Evolutionary conservation across 805 yeast genomes (phyloP).

Genomic region (Metschnikowia lachancei): DNA sequence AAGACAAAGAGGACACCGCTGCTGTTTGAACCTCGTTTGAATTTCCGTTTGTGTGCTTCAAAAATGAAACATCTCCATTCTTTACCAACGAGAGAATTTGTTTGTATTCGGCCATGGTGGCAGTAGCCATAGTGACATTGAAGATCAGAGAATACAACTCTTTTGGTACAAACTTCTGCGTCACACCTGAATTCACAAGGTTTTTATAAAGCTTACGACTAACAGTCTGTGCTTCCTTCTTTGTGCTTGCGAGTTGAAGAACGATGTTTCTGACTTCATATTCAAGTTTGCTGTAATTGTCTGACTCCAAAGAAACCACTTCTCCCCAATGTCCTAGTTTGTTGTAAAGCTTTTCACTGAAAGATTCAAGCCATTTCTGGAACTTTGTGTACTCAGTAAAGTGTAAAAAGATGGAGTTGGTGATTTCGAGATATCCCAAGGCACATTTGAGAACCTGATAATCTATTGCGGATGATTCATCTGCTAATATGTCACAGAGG

Average conservation of each 20-base stretch:
- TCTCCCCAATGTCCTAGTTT: conserved; percentile 32
- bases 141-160: conserved; percentile 48
- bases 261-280: conserved; percentile 43
- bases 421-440: conserved; percentile 33
- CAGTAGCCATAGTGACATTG: conserved; percentile 38
- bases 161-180: conserved; percentile 47
- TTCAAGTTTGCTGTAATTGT: conserved; percentile 33
- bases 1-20: conserved; percentile 57
- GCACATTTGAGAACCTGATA: conserved; percentile 36
- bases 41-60: conserved; percentile 35
- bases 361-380: conserved; percentile 23
- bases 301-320: conserved; percentile 11
- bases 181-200: conserved; percentile 49
- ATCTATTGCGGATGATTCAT: conserved; percentile 24
- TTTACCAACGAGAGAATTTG: conserved; percentile 53
- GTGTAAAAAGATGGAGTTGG: conserved; percentile 32
- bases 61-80: conserved; percentile 44
- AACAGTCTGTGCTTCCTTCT: conserved; percentile 28
- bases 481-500: conserved; percentile 28
- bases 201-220: conserved; percentile 44
- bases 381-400: conserved; percentile 26
- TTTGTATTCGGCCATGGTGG: conserved; percentile 54
- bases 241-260: conserved; percentile 38
- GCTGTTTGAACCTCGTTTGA: conserved; percentile 49
- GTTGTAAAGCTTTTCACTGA: conserved; percentile 19